Evolutionary conservation across 768 basidiomycete species (phyloP).

Genomic region (Xerocomellus chrysenteron): DNA sequence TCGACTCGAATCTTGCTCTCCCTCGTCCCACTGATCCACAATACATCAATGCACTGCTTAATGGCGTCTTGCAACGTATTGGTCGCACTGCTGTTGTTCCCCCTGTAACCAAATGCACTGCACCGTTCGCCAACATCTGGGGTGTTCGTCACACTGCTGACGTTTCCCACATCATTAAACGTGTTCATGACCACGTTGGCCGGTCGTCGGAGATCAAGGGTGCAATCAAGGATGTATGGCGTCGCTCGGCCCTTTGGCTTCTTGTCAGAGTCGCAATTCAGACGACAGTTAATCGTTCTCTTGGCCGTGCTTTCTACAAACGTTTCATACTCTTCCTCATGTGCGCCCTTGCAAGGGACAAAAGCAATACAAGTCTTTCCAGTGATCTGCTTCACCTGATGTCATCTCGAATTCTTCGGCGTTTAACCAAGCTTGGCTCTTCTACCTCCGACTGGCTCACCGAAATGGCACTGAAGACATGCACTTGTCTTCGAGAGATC

Average conservation of each 20-base stretch:
- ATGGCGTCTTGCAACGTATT: too few relatives aligned
- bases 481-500: background rate
- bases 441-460: background rate
- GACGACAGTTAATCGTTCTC: conserved; percentile 11
- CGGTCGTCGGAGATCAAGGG: too few relatives aligned
- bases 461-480: background rate
- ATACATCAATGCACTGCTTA: too few relatives aligned
- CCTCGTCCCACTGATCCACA: too few relatives aligned
- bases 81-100: conserved; percentile 1
- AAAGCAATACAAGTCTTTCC: conserved; percentile 5
- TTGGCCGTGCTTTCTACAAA: conserved; percentile 38
- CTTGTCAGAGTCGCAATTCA: conserved; percentile 32
- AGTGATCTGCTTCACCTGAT: conserved; percentile 27
- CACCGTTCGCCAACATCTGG: background rate
- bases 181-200: conserved; percentile 23
- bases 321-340: conserved; percentile 44
- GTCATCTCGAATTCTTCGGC: conserved; percentile 19
- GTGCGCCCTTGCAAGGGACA: conserved; percentile 22
- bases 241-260: conserved; percentile 37
- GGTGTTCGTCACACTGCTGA: conserved; percentile 4
- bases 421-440: conserved; percentile 14
- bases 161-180: conserved; percentile 23
- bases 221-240: conserved; percentile 7
- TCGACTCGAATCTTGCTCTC: too few relatives aligned
- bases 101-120: conserved; percentile 13